Conservation (phyloP, 2,329 filamentous ascomycete genomes). For the Botrytis cinerea region DNA sequence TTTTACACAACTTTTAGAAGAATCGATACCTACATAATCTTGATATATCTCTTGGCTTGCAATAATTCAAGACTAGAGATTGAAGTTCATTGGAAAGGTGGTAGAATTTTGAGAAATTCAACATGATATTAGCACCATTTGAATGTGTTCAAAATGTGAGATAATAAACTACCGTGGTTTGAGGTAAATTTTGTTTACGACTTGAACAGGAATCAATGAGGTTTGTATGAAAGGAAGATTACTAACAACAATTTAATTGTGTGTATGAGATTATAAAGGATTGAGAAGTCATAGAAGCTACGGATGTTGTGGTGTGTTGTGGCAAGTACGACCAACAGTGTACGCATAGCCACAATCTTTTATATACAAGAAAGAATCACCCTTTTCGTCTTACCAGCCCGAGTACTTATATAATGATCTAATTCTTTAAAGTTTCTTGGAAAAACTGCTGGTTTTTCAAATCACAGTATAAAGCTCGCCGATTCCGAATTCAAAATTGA, state of each 20-base stretch:
- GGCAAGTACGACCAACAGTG: not conserved
- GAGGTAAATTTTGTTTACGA: not conserved
- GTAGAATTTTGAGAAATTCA: not conserved
- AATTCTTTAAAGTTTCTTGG: too few species aligned
- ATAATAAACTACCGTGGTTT: not conserved
- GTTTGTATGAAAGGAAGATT: not conserved
- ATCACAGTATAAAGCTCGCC: too few species aligned
- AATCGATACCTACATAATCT: not conserved
- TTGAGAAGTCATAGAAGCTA: not conserved
- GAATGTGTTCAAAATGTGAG: not conserved
- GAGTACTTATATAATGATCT: too few species aligned
- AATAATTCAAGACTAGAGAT: not conserved
- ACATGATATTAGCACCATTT: not conserved
- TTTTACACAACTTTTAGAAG: not conserved
- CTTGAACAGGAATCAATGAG: not conserved
- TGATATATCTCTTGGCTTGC: not conserved
- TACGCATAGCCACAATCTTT: not conserved
- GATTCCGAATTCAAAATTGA: too few species aligned
- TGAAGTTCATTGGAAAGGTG: not conserved
- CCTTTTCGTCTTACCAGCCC: too few species aligned
- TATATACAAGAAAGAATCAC: not conserved
- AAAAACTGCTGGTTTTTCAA: too few species aligned
- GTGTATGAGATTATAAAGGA: not conserved
- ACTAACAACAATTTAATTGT: not conserved
- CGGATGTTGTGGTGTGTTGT: not conserved